Conservation (phyloP, 805 yeast genomes). For the Myxozyma sirexii region DNA sequence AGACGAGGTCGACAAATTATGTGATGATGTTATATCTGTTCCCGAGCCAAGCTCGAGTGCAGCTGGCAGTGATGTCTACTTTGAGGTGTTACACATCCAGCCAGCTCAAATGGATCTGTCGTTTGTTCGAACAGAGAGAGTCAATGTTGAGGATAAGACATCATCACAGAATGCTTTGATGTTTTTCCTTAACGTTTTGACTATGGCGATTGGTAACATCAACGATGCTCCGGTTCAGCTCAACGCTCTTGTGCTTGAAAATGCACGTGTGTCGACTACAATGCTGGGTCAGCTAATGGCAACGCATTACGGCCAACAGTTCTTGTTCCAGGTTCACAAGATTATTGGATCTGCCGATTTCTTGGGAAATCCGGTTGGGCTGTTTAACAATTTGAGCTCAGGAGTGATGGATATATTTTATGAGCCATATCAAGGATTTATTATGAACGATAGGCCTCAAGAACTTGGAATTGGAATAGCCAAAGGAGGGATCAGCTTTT, state of each 20-base stretch:
- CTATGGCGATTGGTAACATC: constrained; percentile 96
- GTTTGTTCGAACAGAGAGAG: constrained; percentile 83
- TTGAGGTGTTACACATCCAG: constrained; percentile 89
- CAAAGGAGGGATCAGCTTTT: constrained; percentile 90
- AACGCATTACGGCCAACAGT: constrained; percentile 90
- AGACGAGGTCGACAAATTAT: constrained; percentile 51
- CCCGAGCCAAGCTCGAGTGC: constrained; percentile 68
- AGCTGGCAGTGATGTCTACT: constrained; percentile 75
- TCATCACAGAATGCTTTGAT: constrained; percentile 66
- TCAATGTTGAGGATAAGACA: constrained; percentile 65
- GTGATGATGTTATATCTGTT: constrained; percentile 63
- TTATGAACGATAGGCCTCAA: constrained; percentile 92
- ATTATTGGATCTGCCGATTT: constrained; percentile 95
- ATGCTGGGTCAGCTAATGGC: constrained; percentile 67
- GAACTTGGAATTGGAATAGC: constrained; percentile 95
- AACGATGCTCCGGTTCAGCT: constrained; percentile 94
- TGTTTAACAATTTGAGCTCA: constrained; percentile 88
- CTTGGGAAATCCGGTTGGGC: constrained; percentile 95
- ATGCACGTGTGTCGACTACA: constrained; percentile 83
- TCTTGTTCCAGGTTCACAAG: constrained; percentile 88
- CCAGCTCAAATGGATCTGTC: constrained; percentile 88
- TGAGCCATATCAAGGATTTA: constrained; percentile 95
- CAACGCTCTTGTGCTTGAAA: constrained; percentile 85
- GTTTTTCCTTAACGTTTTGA: constrained; percentile 74
- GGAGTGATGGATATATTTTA: constrained; percentile 96